Conservation (phyloP, 345 rosid genomes). For the Durio zibethinus region DNA sequence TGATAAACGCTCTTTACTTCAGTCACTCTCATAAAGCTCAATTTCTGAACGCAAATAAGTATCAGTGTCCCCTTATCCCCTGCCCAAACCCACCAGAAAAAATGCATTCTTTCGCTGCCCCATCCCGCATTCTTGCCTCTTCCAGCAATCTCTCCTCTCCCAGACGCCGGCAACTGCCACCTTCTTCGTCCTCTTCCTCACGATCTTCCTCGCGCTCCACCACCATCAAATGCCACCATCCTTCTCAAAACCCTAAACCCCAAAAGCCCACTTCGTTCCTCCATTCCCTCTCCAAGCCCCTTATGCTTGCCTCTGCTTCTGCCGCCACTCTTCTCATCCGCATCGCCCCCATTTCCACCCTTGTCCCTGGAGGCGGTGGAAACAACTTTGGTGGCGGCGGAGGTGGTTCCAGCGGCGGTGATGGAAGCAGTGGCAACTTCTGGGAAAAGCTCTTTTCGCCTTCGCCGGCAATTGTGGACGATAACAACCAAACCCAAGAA, state of each 20-base stretch:
- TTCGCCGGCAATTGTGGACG: slow-evolving; percentile 72
- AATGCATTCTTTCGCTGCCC: slow-evolving; percentile 32
- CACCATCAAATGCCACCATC: slow-evolving; percentile 31
- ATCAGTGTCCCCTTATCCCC: slow-evolving; percentile 17
- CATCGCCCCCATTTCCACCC: slow-evolving; percentile 32
- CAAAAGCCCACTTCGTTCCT: slow-evolving; percentile 21
- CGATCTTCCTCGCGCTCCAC: slow-evolving; percentile 24
- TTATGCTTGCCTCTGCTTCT: slow-evolving; percentile 46
- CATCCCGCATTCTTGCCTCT: slow-evolving; percentile 32
- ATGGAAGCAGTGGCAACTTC: slow-evolving; percentile 56
- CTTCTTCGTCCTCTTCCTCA: slow-evolving; percentile 32
- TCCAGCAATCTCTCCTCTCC: slow-evolving; percentile 29
- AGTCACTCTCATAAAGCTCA: not conserved
- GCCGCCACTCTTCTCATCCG: slow-evolving; percentile 52
- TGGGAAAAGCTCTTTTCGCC: slow-evolving; percentile 52
- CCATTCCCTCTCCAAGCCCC: slow-evolving; percentile 40
- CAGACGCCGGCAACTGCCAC: slow-evolving; percentile 18
- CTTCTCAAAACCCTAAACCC: slow-evolving; percentile 24
- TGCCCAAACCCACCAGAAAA: not conserved
- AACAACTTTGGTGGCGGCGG: slow-evolving; percentile 38
- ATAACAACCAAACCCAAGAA: slow-evolving; percentile 49
- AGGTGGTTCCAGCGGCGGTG: slow-evolving; percentile 35
- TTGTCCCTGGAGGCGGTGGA: slow-evolving; percentile 23
- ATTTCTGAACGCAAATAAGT: no score
- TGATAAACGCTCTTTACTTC: not conserved